Conservation (phyloP, 768 basidiomycete genomes). For the Coprinopsis cinerea region DNA sequence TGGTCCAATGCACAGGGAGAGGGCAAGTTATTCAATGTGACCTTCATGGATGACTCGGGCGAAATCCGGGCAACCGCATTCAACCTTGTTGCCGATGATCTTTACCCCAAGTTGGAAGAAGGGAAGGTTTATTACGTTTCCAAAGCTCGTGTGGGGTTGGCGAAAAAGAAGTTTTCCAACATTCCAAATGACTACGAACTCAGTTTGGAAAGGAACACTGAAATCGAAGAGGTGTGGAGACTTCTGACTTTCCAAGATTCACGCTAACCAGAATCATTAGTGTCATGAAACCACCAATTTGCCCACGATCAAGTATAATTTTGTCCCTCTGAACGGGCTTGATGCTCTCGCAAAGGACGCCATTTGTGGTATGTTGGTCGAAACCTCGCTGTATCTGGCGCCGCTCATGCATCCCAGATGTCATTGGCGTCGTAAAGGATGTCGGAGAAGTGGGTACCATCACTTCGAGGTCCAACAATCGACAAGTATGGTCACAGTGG, state of each 20-base stretch:
- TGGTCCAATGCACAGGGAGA: conserved; percentile 90
- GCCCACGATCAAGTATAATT: conserved; percentile 81
- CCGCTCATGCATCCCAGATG: conserved; percentile 47
- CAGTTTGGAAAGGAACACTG: conserved; percentile 74
- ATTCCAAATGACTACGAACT: conserved; percentile 92
- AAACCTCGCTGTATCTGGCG: conserved; percentile 11
- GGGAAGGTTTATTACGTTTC: conserved; percentile 91
- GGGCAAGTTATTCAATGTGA: conserved; percentile 91
- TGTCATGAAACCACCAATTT: conserved; percentile 73
- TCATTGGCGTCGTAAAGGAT: conserved; percentile 84
- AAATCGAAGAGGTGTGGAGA: conserved; percentile 69
- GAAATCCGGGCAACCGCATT: conserved; percentile 90
- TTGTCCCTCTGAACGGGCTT: conserved; percentile 60
- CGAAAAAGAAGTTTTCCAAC: conserved; percentile 95
- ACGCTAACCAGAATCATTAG: conserved; percentile 32
- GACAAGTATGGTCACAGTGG: conserved; percentile 39
- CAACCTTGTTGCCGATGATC: conserved; percentile 75
- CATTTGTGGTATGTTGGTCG: conserved; percentile 56
- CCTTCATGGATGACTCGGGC: conserved; percentile 91
- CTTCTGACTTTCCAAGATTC: background rate
- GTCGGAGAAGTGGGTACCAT: conserved; percentile 63
- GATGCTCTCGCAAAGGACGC: conserved; percentile 68
- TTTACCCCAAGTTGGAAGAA: conserved; percentile 83
- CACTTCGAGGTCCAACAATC: conserved; percentile 66
- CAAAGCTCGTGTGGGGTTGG: conserved; percentile 86